A percentile compares a stretch with the other conserved stretches of the same genome.
Conservation (phyloP, 2,329 filamentous ascomycete species). For the Fusarium tupiense region DNA sequence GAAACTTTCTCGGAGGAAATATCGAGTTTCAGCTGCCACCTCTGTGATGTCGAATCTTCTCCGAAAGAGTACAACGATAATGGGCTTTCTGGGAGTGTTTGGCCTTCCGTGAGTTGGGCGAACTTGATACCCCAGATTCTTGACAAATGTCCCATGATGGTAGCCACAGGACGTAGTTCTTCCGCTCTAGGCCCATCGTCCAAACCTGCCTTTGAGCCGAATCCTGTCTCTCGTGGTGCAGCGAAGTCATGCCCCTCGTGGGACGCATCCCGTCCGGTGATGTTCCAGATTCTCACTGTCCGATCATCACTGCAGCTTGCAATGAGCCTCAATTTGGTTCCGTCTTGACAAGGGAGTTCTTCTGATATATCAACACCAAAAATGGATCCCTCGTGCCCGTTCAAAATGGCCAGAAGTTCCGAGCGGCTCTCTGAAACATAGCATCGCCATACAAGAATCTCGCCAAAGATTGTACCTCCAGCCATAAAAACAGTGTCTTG, state of each 20-base stretch:
- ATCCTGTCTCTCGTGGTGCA: conserved; percentile 68
- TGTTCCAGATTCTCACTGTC: conserved; percentile 88
- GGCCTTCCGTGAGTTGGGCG: conserved; percentile 47
- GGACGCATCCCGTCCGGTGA: conserved; percentile 62
- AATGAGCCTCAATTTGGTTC: conserved; percentile 67
- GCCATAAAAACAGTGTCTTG: conserved; percentile 74
- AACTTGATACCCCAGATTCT: conserved; percentile 91
- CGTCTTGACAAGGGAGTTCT: conserved; percentile 51
- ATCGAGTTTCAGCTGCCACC: conserved; percentile 69
- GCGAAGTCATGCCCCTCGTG: conserved; percentile 33
- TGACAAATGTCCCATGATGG: conserved; percentile 85
- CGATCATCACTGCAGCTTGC: conserved; percentile 96
- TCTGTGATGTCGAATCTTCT: conserved; percentile 81
- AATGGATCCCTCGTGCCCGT: conserved; percentile 88
- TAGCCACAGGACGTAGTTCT: conserved; percentile 63
- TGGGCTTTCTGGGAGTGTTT: conserved; percentile 17
- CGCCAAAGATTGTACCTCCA: conserved; percentile 92
- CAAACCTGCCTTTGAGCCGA: conserved; percentile 52
- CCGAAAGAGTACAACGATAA: conserved; percentile 79
- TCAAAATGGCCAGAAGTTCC: conserved; percentile 64
- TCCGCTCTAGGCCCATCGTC: conserved; percentile 37
- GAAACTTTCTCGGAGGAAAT: not conserved
- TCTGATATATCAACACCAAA: conserved; percentile 86
- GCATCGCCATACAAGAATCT: conserved; percentile 90
- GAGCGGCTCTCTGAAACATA: conserved; percentile 44